Evolutionary conservation across 495 filamentous ascomycete species (phyloP), one percentile per base, ranked within the genome.

Genomic region (Neurospora sp.): DNA sequence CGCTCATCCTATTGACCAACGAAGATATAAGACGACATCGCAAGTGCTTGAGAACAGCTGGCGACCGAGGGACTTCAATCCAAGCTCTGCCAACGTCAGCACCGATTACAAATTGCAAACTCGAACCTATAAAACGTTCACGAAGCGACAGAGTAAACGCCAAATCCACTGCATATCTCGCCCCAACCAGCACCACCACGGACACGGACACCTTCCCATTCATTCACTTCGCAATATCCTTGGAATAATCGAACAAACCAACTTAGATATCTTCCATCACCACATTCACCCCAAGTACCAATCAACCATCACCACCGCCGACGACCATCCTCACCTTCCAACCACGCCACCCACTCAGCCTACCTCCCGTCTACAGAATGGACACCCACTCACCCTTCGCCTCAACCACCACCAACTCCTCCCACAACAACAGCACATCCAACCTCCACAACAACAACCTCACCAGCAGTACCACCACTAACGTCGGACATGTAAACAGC

Each of bases 351-450:
- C 42, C 42, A 20, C 8, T 37, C 41, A 42, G 16, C 41, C 42
- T 20, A 10, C 42, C 18, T 22, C 46, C 20, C 9, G 10, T 40
- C 39, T 40, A 14, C 12, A 12, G 31, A 61, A 66, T 66, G 53
- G 53, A 66, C 22, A 66, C 27, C 53, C 53, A 66, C 53, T 66
- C 53, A 3, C 53, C 53, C 53, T 66, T 66, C 14, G 53, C 27
- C 27, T 66, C 53, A 66, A 73, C 31, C 11, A 35, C 66, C 69
- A 11, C 66, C 48, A 71, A 61, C 41, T 44, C 69, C 69, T 73
- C 66, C 37, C 31, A 31, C 69, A 37, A 40, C 38, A 41, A 40
- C 44, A 73, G 71, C 69, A 74, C n/a, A 71, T 79, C 59, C 73
- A 74, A 42, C 18, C 42, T 59, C 5, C 48, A 22, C 20, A 53